Evolutionary conservation across 1,284 basidiomycete genomes (phyloP), one percentile per base, ranked within the genome.

Genomic region (Omphalotus olearius): DNA sequence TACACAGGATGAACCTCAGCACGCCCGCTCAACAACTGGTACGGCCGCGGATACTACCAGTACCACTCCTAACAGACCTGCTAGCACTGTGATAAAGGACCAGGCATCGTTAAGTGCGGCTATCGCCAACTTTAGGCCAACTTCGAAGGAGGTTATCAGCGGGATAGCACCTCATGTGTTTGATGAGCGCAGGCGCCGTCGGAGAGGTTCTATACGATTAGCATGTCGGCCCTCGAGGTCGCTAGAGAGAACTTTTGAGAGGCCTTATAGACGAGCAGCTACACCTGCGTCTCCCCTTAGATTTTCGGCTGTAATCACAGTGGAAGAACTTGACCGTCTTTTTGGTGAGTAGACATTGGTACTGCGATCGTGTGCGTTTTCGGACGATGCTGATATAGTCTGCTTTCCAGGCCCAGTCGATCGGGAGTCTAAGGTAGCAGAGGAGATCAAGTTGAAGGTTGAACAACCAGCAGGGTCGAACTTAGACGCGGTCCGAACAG

Each of bases 101-200:
- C n/a, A 52, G 55, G 7, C 30, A 9, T 33, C 30, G 7, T 33
- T 33, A 33, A 13, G 9, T 10, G 50, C 57, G 17, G 60, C 60
- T 13, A 60, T 64, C 45, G 61, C 64, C 46, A 67, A 62, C 35
- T 66, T 66, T 52, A 61, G 60, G 28, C 66, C 65, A 9, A 61
- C 66, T 6, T 59, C 64, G 20, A 62, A 62, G 45, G 65, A 67
- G 44, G 58, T 68, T 38, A 65, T 68, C 38, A 62, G 57, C 26
- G 65, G 64, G 6, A 66, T 68, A 30, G 66, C 66, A 28, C 66
- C 66, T 16, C 66, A 68, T 50, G 61, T 68, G n/a, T 64, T 66
- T 50, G 65, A 68, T 36, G 66, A 68, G 49, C 60, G 57, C 5
- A 40, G 40, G 17, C 41, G 30, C 36, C 43, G 46, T 42, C 62